Evolutionary conservation across 495 filamentous ascomycete genomes (phyloP), one percentile per base, ranked within the genome.

Genomic region (Aspergillus heteromorphus): DNA sequence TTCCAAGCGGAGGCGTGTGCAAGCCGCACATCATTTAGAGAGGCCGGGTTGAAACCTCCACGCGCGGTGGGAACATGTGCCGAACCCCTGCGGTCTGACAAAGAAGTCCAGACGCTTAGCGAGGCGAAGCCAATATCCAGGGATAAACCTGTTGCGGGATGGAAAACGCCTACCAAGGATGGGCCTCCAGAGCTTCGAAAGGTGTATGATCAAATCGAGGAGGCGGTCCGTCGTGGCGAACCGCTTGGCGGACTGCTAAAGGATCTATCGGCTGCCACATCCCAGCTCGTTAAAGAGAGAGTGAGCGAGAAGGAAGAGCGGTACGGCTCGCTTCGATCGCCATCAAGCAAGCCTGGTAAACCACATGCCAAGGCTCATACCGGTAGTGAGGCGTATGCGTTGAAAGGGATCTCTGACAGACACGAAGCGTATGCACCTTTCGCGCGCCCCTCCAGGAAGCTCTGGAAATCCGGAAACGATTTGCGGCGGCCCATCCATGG

Each of bases 131-230:
- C 25, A 36, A 34, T 16, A n/a, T 23, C n/a, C 7, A 36, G 14
- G 13, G 19, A 4, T 17, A 40, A 36, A 23, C 45, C 14, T 41
- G 42, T 7, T 20, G 9, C 20, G n/a, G 30, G 9, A 31, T 51
- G 52, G 55, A 34, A 31, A 42, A 45, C 57, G 34, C 51, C 55
- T 20, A 58, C 40, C 18, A 61, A 30, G 40, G 18, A 29, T 25
- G 34, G 51, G 21, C 53, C 59, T 10, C 21, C 55, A 14, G 54
- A 61, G 16, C 45, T 69, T 25, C 58, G 52, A 8, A 51, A 49
- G 30, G 16, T 69, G 9, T 65, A 67, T 42, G 56, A 52, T 16
- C 56, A 56, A n/a, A 67, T 69, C 16, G 60, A 65, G 49, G 54
- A 64, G 13, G 61, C 64, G 6, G 57, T 45, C 29, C 53, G 54